Base-by-base conservation (phyloP, 129 eudicot genomes). In the Cynara cardunculus region DNA sequence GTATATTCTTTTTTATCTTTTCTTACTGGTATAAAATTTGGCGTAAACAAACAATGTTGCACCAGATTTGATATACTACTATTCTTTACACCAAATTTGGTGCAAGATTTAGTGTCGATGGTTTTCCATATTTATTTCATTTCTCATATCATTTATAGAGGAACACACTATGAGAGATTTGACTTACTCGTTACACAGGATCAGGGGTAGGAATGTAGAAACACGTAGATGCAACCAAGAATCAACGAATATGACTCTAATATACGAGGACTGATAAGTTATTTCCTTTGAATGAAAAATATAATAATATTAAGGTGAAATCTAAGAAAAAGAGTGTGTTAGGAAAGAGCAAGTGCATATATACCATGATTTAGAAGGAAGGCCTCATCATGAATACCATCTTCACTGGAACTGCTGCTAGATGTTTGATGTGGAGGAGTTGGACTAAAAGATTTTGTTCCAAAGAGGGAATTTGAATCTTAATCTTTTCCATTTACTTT, bases 401-500 rank as follows among this genome's bases (percentile, higher is more conserved):
- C 67, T 39, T 31, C 34, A 32, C 70, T 19, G 70, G 3, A 41
- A 62, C 30, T 13, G 37, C 11, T 37, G 11, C 22, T 26, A 66
- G 66, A 81, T 44, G 53, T 19, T 64, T 46, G 37, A n/a, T 59
- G 46, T 19, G 44, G 65, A 65, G 32, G 24, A 64, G 19, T 25
- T 24, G 30, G 30, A 83, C 81, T 73, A 89, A 70, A 89, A 84
- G 62, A 87, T 14, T 83, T 84, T 87, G 53, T 67, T 68, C 80
- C 85, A 79, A 77, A 74, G 82, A 30, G 97, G 92, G 65, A 94
- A 75, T 31, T 76, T 83, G 71, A 94, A 59, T 62, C 97, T 78
- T 82, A 95, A 84, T 80, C 91, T 86, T 83, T 85, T 92, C 97
- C 96, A 95, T 84, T 86, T 89, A 82, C 87, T 88, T 64, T 72